These are phyloP conservation scores for Panicum miliaceum DNA, from an alignment of 176 grass and related monocot genomes.

Conservation along the genomic window DNA sequence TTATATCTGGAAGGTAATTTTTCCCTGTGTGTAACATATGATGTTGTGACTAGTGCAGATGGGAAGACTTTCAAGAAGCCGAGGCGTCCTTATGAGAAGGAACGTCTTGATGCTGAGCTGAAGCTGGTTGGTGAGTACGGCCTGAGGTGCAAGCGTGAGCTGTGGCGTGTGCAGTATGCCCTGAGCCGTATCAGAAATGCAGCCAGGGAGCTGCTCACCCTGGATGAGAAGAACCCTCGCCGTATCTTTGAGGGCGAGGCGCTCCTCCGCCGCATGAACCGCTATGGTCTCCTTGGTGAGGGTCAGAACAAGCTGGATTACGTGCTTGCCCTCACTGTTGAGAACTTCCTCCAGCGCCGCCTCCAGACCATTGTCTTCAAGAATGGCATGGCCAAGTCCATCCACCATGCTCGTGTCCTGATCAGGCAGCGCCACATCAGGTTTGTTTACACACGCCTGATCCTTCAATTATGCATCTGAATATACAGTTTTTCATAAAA, in stretches of 20 bases:
- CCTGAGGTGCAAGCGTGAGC: conserved; percentile 63
- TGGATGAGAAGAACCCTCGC: conserved; percentile 68
- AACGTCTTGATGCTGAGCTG: conserved; percentile 68
- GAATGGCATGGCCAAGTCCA: conserved; percentile 74
- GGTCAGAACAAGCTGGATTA: conserved; percentile 74
- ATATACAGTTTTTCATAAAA: not conserved
- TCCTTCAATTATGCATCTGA: not conserved
- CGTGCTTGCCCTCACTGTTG: conserved; percentile 70
- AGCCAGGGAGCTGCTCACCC: conserved; percentile 63
- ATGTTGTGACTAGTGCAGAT: conserved; percentile 34
- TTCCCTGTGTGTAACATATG: not conserved
- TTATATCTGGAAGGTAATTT: not conserved
- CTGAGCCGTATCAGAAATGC: conserved; percentile 71
- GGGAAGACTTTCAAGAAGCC: conserved; percentile 79
- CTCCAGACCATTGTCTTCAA: conserved; percentile 75
- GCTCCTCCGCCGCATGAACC: conserved; percentile 63
- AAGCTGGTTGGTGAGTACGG: conserved; percentile 71
- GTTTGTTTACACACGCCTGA: conserved; percentile 21
- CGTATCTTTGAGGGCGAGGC: conserved; percentile 77
- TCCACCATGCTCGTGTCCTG: conserved; percentile 75
- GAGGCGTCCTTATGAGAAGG: conserved; percentile 71
- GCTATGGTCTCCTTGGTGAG: conserved; percentile 64
- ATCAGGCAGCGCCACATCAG: conserved; percentile 75
- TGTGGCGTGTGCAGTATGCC: conserved; percentile 72
- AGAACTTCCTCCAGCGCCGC: conserved; percentile 65